These are phyloP conservation scores for Aegle marmelos DNA, from an alignment of 345 rosid genomes.

Conservation along the genomic window DNA sequence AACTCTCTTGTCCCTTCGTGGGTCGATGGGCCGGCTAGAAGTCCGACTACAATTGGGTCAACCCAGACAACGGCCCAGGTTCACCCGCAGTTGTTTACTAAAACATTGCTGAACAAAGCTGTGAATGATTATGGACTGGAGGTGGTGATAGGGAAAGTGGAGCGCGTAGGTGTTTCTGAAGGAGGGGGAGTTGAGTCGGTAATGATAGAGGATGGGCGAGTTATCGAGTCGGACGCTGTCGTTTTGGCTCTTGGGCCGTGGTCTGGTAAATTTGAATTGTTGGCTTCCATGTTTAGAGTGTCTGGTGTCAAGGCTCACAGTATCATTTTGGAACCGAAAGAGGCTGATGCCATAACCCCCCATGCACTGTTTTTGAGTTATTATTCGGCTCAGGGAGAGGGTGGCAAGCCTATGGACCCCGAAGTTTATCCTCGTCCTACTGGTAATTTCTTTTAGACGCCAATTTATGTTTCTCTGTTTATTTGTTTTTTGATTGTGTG, in stretches of 20 bases:
- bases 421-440: constrained; percentile 85
- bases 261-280: constrained; percentile 65
- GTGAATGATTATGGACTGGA: constrained; percentile 57
- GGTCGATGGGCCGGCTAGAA: constrained; percentile 63
- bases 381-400: constrained; percentile 44
- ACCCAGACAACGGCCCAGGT: constrained; percentile 73
- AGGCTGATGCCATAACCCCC: constrained; percentile 53
- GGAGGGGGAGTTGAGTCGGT: constrained; percentile 53
- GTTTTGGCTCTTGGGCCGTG: constrained; percentile 86
- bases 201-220: constrained; percentile 59
- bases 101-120: constrained; percentile 50
- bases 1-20: constrained; percentile 48
- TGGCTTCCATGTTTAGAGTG: constrained; percentile 63
- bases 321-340: constrained; percentile 69
- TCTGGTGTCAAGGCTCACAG: constrained; percentile 78
- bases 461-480: not conserved
- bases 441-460: constrained; percentile 25
- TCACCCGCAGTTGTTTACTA: constrained; percentile 78
- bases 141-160: constrained; percentile 67
- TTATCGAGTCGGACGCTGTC: constrained; percentile 56
- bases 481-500: not conserved
- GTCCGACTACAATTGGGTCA: constrained; percentile 56
- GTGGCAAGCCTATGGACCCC: constrained; percentile 65
- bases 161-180: constrained; percentile 43
- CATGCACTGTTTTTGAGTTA: constrained; percentile 71